phyloP scores from a whole-genome alignment of 1,139 yeast species.

The Zygoascus hellenicus region DNA sequence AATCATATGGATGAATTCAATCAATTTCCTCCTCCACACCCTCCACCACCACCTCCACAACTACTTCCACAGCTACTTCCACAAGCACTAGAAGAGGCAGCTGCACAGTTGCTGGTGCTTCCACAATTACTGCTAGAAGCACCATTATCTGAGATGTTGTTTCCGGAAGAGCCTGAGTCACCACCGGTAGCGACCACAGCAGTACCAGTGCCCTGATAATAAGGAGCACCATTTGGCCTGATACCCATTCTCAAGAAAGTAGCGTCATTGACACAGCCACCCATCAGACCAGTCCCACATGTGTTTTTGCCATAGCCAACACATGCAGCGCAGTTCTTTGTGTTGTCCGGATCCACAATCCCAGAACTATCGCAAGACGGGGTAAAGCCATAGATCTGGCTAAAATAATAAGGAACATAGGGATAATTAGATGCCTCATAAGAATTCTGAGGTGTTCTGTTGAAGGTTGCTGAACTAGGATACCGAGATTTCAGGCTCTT shows the following conservation, averaged over 20 bases:
- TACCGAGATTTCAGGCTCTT: conserved; percentile 1
- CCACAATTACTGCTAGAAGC: conserved; percentile 10
- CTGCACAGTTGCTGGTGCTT: conserved; percentile 13
- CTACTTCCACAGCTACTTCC: conserved; percentile 8
- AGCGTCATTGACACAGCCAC: not conserved
- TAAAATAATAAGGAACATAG: conserved; percentile 9
- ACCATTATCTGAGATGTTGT: not conserved
- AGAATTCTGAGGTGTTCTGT: conserved; percentile 12
- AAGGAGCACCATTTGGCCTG: not conserved
- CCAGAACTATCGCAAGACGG: conserved; percentile 11
- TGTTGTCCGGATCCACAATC: conserved; percentile 3
- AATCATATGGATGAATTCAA: no score
- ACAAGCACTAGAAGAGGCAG: conserved; percentile 7
- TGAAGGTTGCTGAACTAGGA: conserved; percentile 10
- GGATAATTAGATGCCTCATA: conserved; percentile 4
- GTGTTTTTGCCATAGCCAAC: conserved; percentile 9
- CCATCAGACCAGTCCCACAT: conserved; percentile 10
- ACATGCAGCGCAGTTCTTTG: conserved; percentile 8
- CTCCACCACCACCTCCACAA: conserved; percentile 11
- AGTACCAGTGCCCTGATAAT: not conserved
- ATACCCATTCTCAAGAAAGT: not conserved
- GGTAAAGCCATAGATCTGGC: conserved; percentile 7
- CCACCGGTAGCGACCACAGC: not conserved
- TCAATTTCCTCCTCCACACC: conserved; percentile 4
- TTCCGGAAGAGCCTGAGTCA: not conserved